Evolutionary conservation across 73 alveolate species (phyloP), one percentile per base, ranked within the genome.

Genomic region (Effrenium voratum): DNA sequence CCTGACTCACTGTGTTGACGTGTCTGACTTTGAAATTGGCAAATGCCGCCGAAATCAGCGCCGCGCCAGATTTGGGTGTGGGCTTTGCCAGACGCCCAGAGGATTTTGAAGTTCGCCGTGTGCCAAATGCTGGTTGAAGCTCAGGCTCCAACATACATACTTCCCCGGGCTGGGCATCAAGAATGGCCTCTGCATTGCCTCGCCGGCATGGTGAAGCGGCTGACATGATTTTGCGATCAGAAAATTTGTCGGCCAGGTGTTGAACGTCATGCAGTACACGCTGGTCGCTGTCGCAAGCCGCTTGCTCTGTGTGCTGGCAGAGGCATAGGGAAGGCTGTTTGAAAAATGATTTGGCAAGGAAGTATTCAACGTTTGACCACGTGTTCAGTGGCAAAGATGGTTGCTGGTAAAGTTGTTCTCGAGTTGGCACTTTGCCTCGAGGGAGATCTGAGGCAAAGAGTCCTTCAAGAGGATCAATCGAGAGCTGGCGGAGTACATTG

Each of bases 401-500:
- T n/a, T n/a, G n/a, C n/a, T n/a, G n/a, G n/a, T n/a, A n/a, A n/a
- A n/a, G n/a, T n/a, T n/a, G 6, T 28, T 34, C 47, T 12, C 16
- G 10, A 36, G 40, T 16, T 70, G 46, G n/a, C 30, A 4, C 36
- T 10, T 34, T 70, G 46, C 28, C 13, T 34, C 16, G n/a, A 36
- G 3, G 47, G 13, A 52, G 19, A 52, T 34, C 32, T 43, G 41
- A 86, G 94, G 94, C 34, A 86, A 86, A 86, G 94, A 86, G 45
- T 86, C 94, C 94, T 86, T 86, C 94, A 86, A 86, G 94, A 86
- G 94, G 94, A 86, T 86, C 94, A 86, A 86, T 40, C 94, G 94
- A 47, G 94, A 86, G 94, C 68, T 86, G 36, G 94, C 94, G 5
- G 94, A 86, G 68, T 86, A 86, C 82, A 57, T 86, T 49, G 28